Percentiles rank a stretch among this genome's conserved stretches.
These are phyloP conservation scores for Rhypophila decipiens DNA, from an alignment of 495 filamentous ascomycete genomes.

Conservation along the genomic window DNA sequence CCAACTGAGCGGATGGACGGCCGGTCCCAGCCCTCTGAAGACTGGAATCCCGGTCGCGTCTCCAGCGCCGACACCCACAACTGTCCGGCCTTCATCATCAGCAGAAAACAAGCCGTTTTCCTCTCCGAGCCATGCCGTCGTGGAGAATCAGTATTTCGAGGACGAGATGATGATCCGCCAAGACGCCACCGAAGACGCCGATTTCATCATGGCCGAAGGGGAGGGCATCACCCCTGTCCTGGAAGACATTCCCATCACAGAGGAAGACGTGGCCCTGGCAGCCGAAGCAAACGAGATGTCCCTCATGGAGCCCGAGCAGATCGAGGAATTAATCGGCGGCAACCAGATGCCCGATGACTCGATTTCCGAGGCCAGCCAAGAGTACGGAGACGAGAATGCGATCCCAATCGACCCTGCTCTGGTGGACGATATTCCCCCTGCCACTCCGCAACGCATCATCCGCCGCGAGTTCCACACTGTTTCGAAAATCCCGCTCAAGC, in stretches of 20 bases:
- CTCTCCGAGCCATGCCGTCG: constrained; percentile 21
- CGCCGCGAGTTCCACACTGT: constrained; percentile 55
- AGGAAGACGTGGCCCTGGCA: constrained; percentile 42
- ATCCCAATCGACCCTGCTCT: constrained; percentile 48
- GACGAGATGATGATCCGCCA: constrained; percentile 48
- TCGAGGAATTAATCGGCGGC: constrained; percentile 19
- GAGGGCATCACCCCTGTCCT: constrained; percentile 24
- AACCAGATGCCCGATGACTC: constrained; percentile 28
- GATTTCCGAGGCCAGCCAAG: constrained; percentile 52
- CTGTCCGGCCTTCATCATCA: background rate
- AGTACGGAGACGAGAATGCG: constrained; percentile 58
- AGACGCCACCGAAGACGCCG: constrained; percentile 27
- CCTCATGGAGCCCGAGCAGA: constrained; percentile 34
- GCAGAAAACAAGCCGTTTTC: constrained; percentile 8
- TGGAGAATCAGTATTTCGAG: constrained; percentile 47
- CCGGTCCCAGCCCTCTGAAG: constrained; percentile 39
- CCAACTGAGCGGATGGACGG: constrained; percentile 55
- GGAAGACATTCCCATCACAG: constrained; percentile 30
- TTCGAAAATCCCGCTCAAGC: constrained; percentile 69
- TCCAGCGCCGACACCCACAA: background rate
- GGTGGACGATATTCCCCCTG: constrained; percentile 18
- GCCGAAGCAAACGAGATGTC: constrained; percentile 49
- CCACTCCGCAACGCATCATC: constrained; percentile 28
- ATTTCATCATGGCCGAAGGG: constrained; percentile 17
- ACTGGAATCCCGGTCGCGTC: constrained; percentile 14